Evolutionary conservation across 1,284 basidiomycete species (phyloP), one percentile per base, ranked within the genome.

Genomic region (Pseudozyma sp.): DNA sequence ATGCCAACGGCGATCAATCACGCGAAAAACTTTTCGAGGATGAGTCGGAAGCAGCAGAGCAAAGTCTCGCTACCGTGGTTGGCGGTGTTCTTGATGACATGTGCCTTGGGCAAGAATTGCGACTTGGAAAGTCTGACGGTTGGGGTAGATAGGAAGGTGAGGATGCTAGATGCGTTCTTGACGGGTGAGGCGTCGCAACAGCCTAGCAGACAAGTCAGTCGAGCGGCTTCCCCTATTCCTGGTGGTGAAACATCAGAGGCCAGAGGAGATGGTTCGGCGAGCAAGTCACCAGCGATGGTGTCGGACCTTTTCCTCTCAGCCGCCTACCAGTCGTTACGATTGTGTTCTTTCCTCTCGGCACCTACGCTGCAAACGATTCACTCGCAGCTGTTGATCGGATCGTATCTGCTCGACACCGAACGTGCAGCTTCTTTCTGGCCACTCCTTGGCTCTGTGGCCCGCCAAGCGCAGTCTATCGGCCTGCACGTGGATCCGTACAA

Each of bases 381-480:
- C 50, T 66, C 69, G n/a, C 73, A 76, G 56, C 69, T 76, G 31
- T 55, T 76, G 19, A 71, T 76, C 19, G 73, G 73, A 4, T 51
- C 63, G 11, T 76, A 76, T 35, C 45, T 76, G 54, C 60, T 70
- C 53, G 72, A 76, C 55, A 71, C 73, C 11, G 73, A 76, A 40
- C 54, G 73, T 12, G 59, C 69, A 3, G 58, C 73, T 25, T 68
- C 69, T 13, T 71, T 71, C 55, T 71, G 73, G 73, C 73, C 73
- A 1, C 47, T 76, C 2, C 65, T 76, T 38, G 73, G 73, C 21
- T 63, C 59, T 4, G 69, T 76, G 10, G 65, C 69, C 4, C 49
- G 73, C n/a, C 73, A 76, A 54, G 73, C 73, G 3, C 73, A 76
- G 35, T 64, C 64, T 9, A 76, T 76, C 36, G 73, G 73, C 1